Evolutionary conservation across 345 rosid genomes (phyloP), one percentile per base, ranked within the genome.

Genomic region (thale cress (Arabidopsis thaliana)): DNA sequence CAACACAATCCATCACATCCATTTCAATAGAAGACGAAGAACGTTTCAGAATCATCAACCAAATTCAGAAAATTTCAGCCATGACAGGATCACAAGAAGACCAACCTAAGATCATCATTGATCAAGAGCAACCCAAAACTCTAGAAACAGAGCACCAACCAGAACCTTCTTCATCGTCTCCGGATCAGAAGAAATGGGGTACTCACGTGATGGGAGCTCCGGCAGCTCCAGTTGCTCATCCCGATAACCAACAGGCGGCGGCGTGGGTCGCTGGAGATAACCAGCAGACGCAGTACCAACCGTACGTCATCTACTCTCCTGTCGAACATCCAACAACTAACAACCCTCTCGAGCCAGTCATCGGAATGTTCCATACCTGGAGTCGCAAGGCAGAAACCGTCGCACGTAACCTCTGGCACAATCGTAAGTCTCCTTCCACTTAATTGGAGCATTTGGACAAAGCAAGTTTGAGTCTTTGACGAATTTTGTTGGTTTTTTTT

Each of bases 131-230:
- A 12, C 60, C 36, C 73, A 78, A 72, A 66, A 8, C 60, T 2
- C 4, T 37, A 20, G 72, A 56, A 64, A 71, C 80, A 49, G 72
- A 51, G 5, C 25, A 71, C 12, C 67, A 45, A 8, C 50, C 58
- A 8, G 65, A 16, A 44, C 48, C 70, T 67, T 51, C 49, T 10
- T 57, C 81, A 41, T 66, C 81, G 41, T 49, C 76, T 58, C 58
- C 64, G 33, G 79, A 75, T 69, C 75, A 78, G 30, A 84, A 87
- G 84, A 91, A 88, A 68, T 88, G 88, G 90, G 96, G 98, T 1
- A 89, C 95, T 34, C 87, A 88, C 67, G 58, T 89, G 65, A 93
- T 91, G 96, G 98, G 97, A 55, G 79, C 88, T 41, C 96, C 98
- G 0, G 86, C 97, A 0, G 86, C 61, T 51, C 98, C 98, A 2